phyloP scores from a whole-genome alignment of 441 rosid genomes.

The Populus hybrid region DNA sequence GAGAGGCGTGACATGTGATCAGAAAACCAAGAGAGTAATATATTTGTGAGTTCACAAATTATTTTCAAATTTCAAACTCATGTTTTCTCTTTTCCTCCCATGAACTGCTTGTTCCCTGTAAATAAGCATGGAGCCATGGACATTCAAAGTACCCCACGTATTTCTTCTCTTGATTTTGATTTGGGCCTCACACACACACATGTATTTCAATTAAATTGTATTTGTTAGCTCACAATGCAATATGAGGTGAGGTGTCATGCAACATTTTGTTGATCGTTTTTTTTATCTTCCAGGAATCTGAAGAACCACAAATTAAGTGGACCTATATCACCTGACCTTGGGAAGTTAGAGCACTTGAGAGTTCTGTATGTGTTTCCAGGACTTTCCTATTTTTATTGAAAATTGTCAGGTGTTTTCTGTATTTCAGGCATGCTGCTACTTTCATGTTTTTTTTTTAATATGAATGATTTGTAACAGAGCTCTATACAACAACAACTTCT shows the following conservation, averaged over 20 bases:
- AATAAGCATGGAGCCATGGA: neutral
- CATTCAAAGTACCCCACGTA: neutral
- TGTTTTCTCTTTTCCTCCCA: neutral
- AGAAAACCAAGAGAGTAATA: slow-evolving; percentile 73
- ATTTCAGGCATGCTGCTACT: slow-evolving; percentile 2
- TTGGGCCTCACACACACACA: neutral
- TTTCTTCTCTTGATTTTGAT: too few species aligned
- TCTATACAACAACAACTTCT: slow-evolving; percentile 72
- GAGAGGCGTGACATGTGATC: slow-evolving; percentile 87
- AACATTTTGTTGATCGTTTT: neutral
- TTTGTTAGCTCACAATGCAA: neutral
- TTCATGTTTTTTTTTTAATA: slow-evolving; percentile 24
- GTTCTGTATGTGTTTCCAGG: slow-evolving; percentile 52
- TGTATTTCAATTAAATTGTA: neutral
- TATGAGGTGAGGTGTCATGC: neutral
- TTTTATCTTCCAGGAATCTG: slow-evolving; percentile 56
- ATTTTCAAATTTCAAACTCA: neutral
- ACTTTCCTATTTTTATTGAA: slow-evolving; percentile 13
- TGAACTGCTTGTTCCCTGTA: neutral
- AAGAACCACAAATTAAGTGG: slow-evolving; percentile 71
- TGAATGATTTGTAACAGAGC: slow-evolving; percentile 40
- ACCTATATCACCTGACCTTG: slow-evolving; percentile 66
- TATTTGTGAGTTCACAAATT: slow-evolving; percentile 58
- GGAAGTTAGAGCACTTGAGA: slow-evolving; percentile 58
- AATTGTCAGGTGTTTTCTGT: slow-evolving; percentile 15